Percentiles rank a stretch among this genome's conserved stretches.
phyloP scores from a whole-genome alignment of 225 moss, liverwort and hornwort species.

The Polytrichum formosum region DNA sequence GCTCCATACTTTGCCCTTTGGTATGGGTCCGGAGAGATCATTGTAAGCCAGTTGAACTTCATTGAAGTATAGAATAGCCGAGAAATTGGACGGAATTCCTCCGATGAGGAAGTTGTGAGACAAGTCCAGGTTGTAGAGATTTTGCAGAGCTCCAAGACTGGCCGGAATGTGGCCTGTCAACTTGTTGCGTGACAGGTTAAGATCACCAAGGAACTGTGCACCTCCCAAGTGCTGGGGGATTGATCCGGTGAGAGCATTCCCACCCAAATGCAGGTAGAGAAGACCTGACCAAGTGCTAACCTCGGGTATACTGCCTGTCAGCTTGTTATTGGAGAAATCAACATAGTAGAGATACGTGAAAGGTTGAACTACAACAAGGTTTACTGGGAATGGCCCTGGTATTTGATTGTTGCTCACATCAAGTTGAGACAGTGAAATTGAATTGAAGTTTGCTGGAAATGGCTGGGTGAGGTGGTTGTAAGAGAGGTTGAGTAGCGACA shows the following conservation, averaged over 20 bases:
- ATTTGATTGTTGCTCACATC: not conserved
- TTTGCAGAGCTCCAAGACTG: not conserved
- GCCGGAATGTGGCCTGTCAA: not conserved
- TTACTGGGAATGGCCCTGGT: not conserved
- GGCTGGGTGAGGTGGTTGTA: not conserved
- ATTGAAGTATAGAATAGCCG: not conserved
- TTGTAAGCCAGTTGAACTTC: not conserved
- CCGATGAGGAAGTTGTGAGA: constrained; percentile 7
- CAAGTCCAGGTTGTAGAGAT: not conserved
- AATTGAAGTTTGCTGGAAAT: not conserved
- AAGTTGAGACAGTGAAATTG: not conserved
- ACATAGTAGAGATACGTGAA: not conserved
- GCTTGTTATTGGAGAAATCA: not conserved
- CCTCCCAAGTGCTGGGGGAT: constrained; percentile 4
- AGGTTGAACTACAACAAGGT: too few species aligned
- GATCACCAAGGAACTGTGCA: not conserved
- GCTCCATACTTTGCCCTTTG: not conserved
- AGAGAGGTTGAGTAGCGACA: not conserved
- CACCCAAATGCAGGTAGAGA: not conserved
- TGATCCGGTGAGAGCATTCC: not conserved
- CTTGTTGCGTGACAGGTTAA: not conserved
- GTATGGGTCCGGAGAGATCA: not conserved
- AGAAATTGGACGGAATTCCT: constrained; percentile 9
- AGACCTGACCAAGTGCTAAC: not conserved
- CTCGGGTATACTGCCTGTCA: constrained; percentile 1